phyloP scores from a whole-genome alignment of 129 eudicot genomes.

The Silybum marianum region DNA sequence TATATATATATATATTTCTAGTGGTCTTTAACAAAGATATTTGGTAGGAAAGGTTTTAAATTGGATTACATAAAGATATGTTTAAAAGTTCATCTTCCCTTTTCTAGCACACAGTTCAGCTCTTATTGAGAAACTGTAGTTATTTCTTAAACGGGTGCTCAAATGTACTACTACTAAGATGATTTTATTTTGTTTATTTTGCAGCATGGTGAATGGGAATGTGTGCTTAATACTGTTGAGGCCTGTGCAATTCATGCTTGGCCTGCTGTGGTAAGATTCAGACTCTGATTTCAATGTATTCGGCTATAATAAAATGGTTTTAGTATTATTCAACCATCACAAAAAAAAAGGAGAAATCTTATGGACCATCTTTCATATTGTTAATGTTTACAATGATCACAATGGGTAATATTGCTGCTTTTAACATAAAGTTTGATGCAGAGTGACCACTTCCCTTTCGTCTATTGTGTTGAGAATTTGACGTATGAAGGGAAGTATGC shows the following conservation, averaged over 20 bases:
- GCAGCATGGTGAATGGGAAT: slow-evolving; percentile 92
- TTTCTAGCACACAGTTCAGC: background rate
- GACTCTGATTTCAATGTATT: background rate
- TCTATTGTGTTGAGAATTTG: slow-evolving; percentile 73
- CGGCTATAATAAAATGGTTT: slow-evolving; percentile 7
- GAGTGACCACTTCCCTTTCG: slow-evolving; percentile 75
- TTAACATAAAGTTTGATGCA: slow-evolving; percentile 42
- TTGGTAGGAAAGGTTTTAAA: slow-evolving; percentile 8
- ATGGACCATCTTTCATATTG: background rate
- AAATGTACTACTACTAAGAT: background rate
- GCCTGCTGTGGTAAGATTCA: slow-evolving; percentile 71
- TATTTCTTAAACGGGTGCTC: slow-evolving; percentile 2
- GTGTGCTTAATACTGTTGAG: slow-evolving; percentile 79
- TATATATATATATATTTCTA: too few species aligned
- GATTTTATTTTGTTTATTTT: slow-evolving; percentile 26
- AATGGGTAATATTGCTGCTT: slow-evolving; percentile 4
- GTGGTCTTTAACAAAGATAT: background rate
- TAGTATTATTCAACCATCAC: background rate
- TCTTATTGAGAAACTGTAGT: background rate
- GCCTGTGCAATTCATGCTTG: slow-evolving; percentile 86
- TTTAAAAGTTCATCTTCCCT: slow-evolving; percentile 1
- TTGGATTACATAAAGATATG: background rate
- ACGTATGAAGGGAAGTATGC: slow-evolving; percentile 51
- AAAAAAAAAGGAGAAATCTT: background rate
- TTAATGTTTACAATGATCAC: background rate